Base-by-base conservation (phyloP, 1,139 yeast genomes). In the Hansenula lynferdii region DNA sequence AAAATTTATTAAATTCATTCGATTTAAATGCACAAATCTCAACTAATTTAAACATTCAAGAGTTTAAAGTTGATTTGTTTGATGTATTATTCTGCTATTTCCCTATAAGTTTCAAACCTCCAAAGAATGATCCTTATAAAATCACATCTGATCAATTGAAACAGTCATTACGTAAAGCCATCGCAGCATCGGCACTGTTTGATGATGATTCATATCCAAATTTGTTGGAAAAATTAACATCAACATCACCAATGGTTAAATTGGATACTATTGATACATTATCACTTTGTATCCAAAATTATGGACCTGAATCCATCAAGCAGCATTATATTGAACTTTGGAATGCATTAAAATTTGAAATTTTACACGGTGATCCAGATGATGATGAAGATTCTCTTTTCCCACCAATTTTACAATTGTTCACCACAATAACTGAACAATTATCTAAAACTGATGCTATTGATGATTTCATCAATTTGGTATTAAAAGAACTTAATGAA, bases 41-140 rank as follows among this genome's bases (percentile, higher is more conserved):
- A 21, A 49, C 62, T 8, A 49, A 50, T 9, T 69, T 84, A 34
- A 69, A 79, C 37, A 65, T 67, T 28, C 44, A 50, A 0, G 53
- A 61, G 3, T 60, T 51, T 39, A 60, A 67, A 21, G 81, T 80
- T 44, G 87, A 85, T 21, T 60, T 92, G 42, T 92, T 90, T 56
- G 98, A 94, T 57, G 79, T 85, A 27, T 72, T 89, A 29, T 92
- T 92, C 57, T 92, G 98, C 60, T 94, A 94, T 63, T 94, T 90
- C 63, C 99, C 99, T 5, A 90, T 94, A 38, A 85, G 97, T 1
- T 94, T 94, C 62, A 82, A 80, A 43, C 97, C 98, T 2, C 96
- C 97, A 1, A 79, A 84, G 42, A 53, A 53, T 37, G 96, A 90
- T 58, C 96, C 96, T 0, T 87, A 89, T 57, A 79, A 81, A 44